Evolutionary conservation across 805 yeast genomes (phyloP).

Genomic region (Monosporozyma solicola): DNA sequence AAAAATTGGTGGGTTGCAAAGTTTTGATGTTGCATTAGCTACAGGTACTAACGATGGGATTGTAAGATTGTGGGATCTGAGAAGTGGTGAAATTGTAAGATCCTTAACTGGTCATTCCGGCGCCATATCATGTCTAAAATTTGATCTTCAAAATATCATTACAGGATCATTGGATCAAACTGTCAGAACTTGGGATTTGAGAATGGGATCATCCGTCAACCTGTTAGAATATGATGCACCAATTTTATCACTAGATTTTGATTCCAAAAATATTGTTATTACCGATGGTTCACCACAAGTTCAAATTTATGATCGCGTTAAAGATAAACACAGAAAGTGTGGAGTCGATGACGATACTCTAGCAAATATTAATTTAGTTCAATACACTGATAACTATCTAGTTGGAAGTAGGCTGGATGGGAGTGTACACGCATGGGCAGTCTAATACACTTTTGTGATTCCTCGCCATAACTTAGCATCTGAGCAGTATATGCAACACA

Average conservation of each 20-base stretch:
- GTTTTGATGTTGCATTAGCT: conserved; percentile 68
- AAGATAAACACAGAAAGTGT: conserved; percentile 44
- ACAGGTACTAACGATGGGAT: conserved; percentile 72
- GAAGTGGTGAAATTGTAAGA: conserved; percentile 58
- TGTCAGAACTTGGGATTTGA: conserved; percentile 62
- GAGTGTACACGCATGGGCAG: conserved; percentile 56
- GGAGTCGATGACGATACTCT: conserved; percentile 35
- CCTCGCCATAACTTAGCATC: background rate
- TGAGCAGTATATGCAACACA: background rate
- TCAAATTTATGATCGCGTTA: conserved; percentile 50
- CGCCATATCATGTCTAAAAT: conserved; percentile 57
- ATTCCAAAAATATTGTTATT: conserved; percentile 44
- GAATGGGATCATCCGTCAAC: conserved; percentile 55
- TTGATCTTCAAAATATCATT: conserved; percentile 54
- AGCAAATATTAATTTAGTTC: conserved; percentile 34
- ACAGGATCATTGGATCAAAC: conserved; percentile 59
- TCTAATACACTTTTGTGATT: conserved; percentile 6
- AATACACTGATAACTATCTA: conserved; percentile 54
- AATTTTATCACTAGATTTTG: conserved; percentile 50
- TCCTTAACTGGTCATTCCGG: conserved; percentile 60
- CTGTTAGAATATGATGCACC: conserved; percentile 54
- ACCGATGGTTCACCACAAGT: conserved; percentile 38
- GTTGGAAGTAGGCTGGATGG: conserved; percentile 61
- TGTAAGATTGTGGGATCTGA: conserved; percentile 67
- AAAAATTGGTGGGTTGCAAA: conserved; percentile 58